Conservation (phyloP, 2,329 filamentous ascomycete genomes). For the Helotiales sp. region DNA sequence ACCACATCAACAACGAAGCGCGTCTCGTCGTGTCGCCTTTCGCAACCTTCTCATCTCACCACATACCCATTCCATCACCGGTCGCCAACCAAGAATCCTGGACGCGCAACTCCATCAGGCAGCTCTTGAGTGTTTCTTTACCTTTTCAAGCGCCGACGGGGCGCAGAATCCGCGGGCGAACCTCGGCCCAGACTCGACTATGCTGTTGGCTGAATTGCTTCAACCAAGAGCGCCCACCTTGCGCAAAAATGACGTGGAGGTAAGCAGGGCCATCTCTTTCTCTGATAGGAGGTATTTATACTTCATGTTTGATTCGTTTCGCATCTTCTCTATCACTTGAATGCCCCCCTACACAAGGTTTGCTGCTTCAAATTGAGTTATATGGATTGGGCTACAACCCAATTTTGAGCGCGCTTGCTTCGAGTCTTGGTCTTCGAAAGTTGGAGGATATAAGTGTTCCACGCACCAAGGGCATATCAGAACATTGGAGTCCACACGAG, state of each 20-base stretch:
- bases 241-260: neutral
- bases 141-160: neutral
- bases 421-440: too few species aligned
- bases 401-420: neutral
- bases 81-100: neutral
- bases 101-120: neutral
- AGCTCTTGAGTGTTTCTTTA: neutral
- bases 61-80: too few species aligned
- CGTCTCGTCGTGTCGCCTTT: neutral
- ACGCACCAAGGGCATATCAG: too few species aligned
- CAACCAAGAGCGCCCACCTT: neutral
- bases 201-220: neutral
- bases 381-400: neutral
- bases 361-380: neutral
- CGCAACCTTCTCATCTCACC: neutral
- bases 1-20: neutral
- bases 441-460: too few species aligned
- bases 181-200: neutral
- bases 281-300: neutral
- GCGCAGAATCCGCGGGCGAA: neutral
- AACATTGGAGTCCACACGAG: neutral
- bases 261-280: neutral
- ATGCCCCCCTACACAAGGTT: neutral
- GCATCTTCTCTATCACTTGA: neutral
- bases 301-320: neutral